phyloP scores from a whole-genome alignment of 768 basidiomycete species.

The Hypsizygus marmoreus region DNA sequence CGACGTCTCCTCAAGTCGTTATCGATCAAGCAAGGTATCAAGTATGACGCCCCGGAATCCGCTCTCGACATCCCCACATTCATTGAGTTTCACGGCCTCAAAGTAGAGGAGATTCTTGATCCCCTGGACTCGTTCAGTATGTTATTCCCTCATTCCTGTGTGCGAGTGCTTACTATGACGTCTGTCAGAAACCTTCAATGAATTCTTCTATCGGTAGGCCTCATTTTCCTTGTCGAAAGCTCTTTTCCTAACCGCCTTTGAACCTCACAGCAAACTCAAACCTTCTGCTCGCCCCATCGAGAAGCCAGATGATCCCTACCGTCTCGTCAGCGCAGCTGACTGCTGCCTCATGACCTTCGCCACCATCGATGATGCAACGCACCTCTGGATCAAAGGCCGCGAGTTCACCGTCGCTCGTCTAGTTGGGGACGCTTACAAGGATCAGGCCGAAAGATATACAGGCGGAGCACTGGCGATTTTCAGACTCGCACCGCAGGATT shows the following conservation, averaged over 20 bases:
- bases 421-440: conserved; percentile 76
- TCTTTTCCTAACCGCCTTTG: neutral
- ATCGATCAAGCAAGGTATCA: conserved; percentile 91
- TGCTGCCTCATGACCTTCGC: conserved; percentile 96
- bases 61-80: conserved; percentile 83
- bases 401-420: conserved; percentile 84
- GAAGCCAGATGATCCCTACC: conserved; percentile 68
- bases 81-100: conserved; percentile 86
- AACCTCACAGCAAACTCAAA: conserved; percentile 73
- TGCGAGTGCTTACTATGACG: neutral
- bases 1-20: conserved; percentile 84
- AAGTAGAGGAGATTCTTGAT: conserved; percentile 79
- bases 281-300: conserved; percentile 77
- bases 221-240: neutral
- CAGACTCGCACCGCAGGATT: conserved; percentile 91
- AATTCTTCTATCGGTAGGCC: conserved; percentile 80
- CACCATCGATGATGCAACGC: conserved; percentile 81
- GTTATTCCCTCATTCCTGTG: conserved; percentile 29
- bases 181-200: conserved; percentile 82
- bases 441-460: conserved; percentile 66
- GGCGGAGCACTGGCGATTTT: conserved; percentile 91
- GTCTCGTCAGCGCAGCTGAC: conserved; percentile 89
- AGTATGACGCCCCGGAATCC: conserved; percentile 88
- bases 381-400: conserved; percentile 95
- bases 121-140: conserved; percentile 82